Conservation (phyloP, 352 stramenopile species). For the Stephanocyclus meneghinianus region DNA sequence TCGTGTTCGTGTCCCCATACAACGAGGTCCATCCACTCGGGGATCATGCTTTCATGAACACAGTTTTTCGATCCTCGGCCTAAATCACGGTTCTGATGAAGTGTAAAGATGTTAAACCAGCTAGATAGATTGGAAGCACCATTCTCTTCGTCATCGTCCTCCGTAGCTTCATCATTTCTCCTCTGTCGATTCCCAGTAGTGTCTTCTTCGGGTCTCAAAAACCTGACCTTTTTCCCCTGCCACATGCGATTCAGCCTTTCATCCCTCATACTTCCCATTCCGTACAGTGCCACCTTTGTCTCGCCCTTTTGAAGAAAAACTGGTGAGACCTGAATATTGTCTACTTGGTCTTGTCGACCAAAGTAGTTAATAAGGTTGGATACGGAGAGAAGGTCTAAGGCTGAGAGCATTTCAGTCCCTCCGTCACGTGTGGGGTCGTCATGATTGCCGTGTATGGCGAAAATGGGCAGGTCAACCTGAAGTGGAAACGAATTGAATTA, state of each 20-base stretch:
- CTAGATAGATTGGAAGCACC: slow-evolving; percentile 22
- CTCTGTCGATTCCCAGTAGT: slow-evolving; percentile 23
- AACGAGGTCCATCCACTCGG: slow-evolving; percentile 96
- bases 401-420: slow-evolving; percentile 85
- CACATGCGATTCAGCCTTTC: slow-evolving; percentile 98
- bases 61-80: slow-evolving; percentile 93
- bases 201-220: slow-evolving; percentile 86
- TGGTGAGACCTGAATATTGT: slow-evolving; percentile 93
- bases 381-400: slow-evolving; percentile 92
- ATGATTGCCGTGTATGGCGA: slow-evolving; percentile 99
- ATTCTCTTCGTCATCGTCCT: slow-evolving; percentile 55
- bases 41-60: slow-evolving; percentile 96
- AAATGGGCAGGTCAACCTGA: slow-evolving; percentile 94
- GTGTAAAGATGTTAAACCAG: slow-evolving; percentile 98
- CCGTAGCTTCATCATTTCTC: slow-evolving; percentile 41
- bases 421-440: slow-evolving; percentile 96
- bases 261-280: slow-evolving; percentile 97
- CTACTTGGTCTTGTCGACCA: slow-evolving; percentile 87
- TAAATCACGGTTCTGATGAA: slow-evolving; percentile 98
- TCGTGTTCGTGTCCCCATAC: slow-evolving; percentile 98
- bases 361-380: slow-evolving; percentile 99
- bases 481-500: slow-evolving; percentile 50
- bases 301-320: slow-evolving; percentile 93
- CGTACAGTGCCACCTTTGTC: slow-evolving; percentile 96
- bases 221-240: slow-evolving; percentile 92